Evolutionary conservation across 129 eudicot genomes (phyloP).

Genomic region (Saposhnikovia divaricata): DNA sequence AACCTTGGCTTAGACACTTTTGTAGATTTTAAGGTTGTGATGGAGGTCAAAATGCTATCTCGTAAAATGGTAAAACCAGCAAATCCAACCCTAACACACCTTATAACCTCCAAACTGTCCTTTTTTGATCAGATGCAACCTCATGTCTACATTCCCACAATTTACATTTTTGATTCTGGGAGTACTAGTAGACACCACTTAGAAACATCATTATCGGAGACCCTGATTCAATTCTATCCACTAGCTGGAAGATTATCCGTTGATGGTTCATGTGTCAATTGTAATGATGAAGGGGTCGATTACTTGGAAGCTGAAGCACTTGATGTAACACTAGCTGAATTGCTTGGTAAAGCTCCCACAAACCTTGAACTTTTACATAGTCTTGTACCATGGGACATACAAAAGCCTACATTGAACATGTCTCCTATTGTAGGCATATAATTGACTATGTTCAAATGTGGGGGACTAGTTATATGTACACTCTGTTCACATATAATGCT

Average conservation of each 20-base stretch:
- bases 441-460: slow-evolving; percentile 15
- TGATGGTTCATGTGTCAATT: slow-evolving; percentile 9
- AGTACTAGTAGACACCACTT: neutral
- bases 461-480: slow-evolving; percentile 19
- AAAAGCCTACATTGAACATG: neutral
- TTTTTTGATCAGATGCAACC: too few relatives aligned
- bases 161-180: slow-evolving; percentile 6
- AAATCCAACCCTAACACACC: too few relatives aligned
- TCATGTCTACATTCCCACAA: neutral
- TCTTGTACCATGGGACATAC: slow-evolving; percentile 4
- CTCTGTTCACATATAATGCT: neutral
- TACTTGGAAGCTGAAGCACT: slow-evolving; percentile 15
- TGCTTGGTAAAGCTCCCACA: neutral
- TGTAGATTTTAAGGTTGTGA: too few relatives aligned
- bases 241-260: slow-evolving; percentile 21
- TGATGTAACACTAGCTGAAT: neutral
- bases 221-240: slow-evolving; percentile 16
- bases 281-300: slow-evolving; percentile 23
- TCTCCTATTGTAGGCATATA: slow-evolving; percentile 7
- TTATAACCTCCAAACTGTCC: too few relatives aligned
- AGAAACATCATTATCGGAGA: slow-evolving; percentile 15
- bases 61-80: too few relatives aligned
- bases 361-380: neutral
- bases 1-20: too few relatives aligned
- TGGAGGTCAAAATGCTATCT: too few relatives aligned